phyloP scores from a whole-genome alignment of 1,284 basidiomycete species.

The Ceratobasidium sp. region DNA sequence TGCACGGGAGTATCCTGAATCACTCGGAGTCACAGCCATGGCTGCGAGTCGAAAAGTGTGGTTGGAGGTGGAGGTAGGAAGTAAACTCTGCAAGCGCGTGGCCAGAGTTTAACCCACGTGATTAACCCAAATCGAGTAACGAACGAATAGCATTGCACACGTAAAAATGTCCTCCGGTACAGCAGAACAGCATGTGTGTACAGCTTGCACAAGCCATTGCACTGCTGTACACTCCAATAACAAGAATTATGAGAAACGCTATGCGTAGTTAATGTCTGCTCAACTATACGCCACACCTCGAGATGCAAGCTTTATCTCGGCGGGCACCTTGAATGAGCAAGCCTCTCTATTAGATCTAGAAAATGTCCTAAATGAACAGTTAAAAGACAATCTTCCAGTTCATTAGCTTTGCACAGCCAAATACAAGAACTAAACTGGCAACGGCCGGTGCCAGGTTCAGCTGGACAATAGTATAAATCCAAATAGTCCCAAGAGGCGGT shows the following conservation, averaged over 20 bases:
- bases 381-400: slow-evolving; percentile 39
- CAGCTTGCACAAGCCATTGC: neutral
- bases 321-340: slow-evolving; percentile 39
- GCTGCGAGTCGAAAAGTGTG: neutral
- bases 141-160: neutral
- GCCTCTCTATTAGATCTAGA: neutral
- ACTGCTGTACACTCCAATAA: neutral
- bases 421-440: slow-evolving; percentile 40
- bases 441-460: slow-evolving; percentile 41
- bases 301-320: slow-evolving; percentile 29
- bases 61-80: slow-evolving; percentile 2
- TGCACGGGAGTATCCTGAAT: slow-evolving; percentile 31
- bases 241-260: neutral
- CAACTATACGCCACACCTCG: slow-evolving; percentile 40
- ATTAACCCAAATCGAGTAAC: neutral
- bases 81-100: slow-evolving; percentile 6
- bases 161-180: slow-evolving; percentile 1
- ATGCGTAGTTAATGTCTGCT: slow-evolving; percentile 18
- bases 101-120: slow-evolving; percentile 15
- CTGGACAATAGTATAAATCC: slow-evolving; percentile 44
- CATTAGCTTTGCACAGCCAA: slow-evolving; percentile 36
- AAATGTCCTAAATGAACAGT: neutral
- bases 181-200: neutral
- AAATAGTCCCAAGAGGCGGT: slow-evolving; percentile 42
- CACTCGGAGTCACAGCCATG: slow-evolving; percentile 21